These are phyloP conservation scores for Neurospora sp. DNA, from an alignment of 495 filamentous ascomycete species.

Conservation along the genomic window DNA sequence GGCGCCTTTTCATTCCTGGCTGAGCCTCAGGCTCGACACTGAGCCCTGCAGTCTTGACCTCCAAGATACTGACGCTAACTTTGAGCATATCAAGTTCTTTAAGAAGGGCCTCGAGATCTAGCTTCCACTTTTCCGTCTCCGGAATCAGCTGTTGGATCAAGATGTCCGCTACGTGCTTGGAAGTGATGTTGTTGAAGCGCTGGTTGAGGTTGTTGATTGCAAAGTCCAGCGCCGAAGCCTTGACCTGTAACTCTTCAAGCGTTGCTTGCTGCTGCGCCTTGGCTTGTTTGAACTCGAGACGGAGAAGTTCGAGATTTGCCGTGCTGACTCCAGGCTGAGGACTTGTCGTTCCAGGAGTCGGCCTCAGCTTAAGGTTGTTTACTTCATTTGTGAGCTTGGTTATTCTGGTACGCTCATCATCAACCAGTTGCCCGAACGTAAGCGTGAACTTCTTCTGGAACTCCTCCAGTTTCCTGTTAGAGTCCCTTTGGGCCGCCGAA, in stretches of 20 bases:
- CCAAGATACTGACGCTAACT: background rate
- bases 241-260: background rate
- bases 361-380: background rate
- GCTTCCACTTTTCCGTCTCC: background rate
- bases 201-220: constrained; percentile 8
- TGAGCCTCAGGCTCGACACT: background rate
- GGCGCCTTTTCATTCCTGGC: background rate
- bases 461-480: background rate
- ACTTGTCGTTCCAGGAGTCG: background rate
- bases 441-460: background rate
- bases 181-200: constrained; percentile 20
- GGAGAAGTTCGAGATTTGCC: background rate
- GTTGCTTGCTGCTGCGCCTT: background rate
- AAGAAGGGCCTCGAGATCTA: background rate
- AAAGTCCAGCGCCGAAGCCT: background rate
- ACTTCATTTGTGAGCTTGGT: background rate
- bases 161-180: constrained; percentile 13
- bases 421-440: background rate
- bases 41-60: background rate
- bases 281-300: background rate
- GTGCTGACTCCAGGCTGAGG: background rate
- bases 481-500: background rate
- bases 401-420: background rate
- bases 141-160: constrained; percentile 14
- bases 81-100: background rate